Evolutionary conservation across 257 asterid genomes (phyloP), one percentile per base, ranked within the genome.

Genomic region (Nicotiana obtusifolia): DNA sequence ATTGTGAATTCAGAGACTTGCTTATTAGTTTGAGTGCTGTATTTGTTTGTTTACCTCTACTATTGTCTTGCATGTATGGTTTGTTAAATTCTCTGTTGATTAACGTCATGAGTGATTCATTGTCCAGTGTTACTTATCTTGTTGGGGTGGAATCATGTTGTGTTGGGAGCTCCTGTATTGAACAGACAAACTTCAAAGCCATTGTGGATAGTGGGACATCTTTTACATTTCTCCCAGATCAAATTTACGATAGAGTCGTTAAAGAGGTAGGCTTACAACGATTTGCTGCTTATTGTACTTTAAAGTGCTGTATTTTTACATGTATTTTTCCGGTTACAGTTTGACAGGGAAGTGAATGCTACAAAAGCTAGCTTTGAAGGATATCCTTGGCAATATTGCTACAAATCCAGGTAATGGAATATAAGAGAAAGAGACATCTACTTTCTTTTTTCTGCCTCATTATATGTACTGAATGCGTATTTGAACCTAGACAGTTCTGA

Each of bases 131-230:
- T 68, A 88, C 93, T 53, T 94, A 94, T 87, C 69, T 92, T 77
- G 84, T 94, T 71, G 97, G 93, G 78, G 95, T 94, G 84, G 95
- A 89, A 41, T 78, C 88, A 5, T 90, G 88, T 83, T 94, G 98
- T 88, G 82, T 94, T 84, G 93, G 80, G 82, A 86, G 86, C 78
- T 86, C 91, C 24, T 92, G 98, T 87, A 87, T 88, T 80, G 87
- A 87, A 82, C 81, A 89, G 80, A 89, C 93, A 14, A 81, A 80
- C 80, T 85, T 86, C 85, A 85, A 90, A 64, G 90, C 90, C 82
- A 89, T 91, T 69, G 95, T 94, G 61, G 98, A 94, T 83, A 94
- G 96, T 67, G 98, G 98, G 81, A 71, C 98, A 69, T 94, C 97
- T 6, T 94, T 94, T 88, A 83, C 98, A 8, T 90, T 86, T 91